A percentile compares a stretch with the other conserved stretches of the same genome.
Evolutionary conservation across 306 rosid species (phyloP).

Genomic region (Vigna hirtella): DNA sequence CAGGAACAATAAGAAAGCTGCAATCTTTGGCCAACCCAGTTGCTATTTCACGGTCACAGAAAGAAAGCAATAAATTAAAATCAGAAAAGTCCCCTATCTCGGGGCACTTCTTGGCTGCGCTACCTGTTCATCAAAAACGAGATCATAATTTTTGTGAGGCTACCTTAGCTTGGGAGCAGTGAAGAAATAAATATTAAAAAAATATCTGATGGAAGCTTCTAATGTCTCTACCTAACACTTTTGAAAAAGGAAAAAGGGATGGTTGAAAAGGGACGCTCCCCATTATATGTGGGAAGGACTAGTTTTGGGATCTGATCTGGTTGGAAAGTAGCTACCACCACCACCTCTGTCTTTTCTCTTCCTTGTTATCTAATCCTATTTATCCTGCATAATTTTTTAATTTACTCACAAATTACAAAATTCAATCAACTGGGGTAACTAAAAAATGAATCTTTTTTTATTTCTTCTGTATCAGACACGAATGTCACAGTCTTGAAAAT

Average conservation of each 20-base stretch:
- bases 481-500: not conserved
- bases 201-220: slow-evolving; percentile 57
- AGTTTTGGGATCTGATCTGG: too few species aligned
- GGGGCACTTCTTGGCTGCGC: not conserved
- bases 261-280: slow-evolving; percentile 55
- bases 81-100: slow-evolving; percentile 12
- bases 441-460: too few species aligned
- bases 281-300: slow-evolving; percentile 47
- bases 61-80: slow-evolving; percentile 21
- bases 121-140: not conserved
- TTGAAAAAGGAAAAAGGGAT: slow-evolving; percentile 47
- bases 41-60: slow-evolving; percentile 5
- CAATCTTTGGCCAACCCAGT: not conserved
- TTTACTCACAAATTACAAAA: not conserved
- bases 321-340: slow-evolving; percentile 40
- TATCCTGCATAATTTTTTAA: too few species aligned
- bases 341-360: slow-evolving; percentile 49
- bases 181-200: slow-evolving; percentile 7
- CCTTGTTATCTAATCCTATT: slow-evolving; percentile 1
- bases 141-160: not conserved
- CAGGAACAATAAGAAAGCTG: not conserved
- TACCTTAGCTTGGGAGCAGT: not conserved
- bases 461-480: not conserved
- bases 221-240: slow-evolving; percentile 61
- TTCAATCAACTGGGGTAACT: not conserved